phyloP scores from a whole-genome alignment of 495 filamentous ascomycete genomes.

The Talaromyces adpressus region DNA sequence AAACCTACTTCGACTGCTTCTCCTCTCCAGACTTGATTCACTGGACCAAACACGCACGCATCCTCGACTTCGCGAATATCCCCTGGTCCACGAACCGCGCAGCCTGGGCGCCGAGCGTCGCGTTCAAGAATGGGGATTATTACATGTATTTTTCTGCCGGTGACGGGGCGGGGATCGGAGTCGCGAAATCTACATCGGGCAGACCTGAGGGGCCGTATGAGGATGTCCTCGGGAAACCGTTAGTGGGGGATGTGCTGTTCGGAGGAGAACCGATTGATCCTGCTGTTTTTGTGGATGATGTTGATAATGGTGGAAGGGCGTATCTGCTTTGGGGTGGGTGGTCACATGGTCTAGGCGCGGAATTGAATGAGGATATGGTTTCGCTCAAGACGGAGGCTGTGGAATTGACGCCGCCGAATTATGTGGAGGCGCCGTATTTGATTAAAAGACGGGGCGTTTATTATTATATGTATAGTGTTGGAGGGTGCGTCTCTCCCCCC shows the following conservation, averaged over 20 bases:
- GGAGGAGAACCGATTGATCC: conserved; percentile 40
- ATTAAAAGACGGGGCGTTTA: conserved; percentile 35
- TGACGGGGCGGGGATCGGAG: conserved; percentile 41
- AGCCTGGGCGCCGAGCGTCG: conserved; percentile 40
- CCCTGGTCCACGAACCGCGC: conserved; percentile 34
- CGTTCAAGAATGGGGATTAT: conserved; percentile 28
- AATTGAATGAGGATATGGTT: conserved; percentile 40
- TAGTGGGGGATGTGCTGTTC: conserved; percentile 30
- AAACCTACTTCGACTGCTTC: conserved; percentile 43
- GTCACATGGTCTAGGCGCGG: conserved; percentile 34
- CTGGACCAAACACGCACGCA: conserved; percentile 34
- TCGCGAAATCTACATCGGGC: conserved; percentile 26
- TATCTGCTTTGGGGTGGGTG: conserved; percentile 44
- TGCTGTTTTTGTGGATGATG: conserved; percentile 37
- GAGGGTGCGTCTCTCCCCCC: conserved; percentile 17
- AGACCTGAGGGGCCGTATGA: conserved; percentile 34
- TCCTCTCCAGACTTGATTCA: conserved; percentile 36
- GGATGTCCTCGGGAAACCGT: conserved; percentile 34
- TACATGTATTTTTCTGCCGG: conserved; percentile 43
- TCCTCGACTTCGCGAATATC: conserved; percentile 29
- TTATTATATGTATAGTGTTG: conserved; percentile 43
- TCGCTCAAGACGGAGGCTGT: conserved; percentile 21
- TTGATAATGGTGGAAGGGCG: conserved; percentile 33
- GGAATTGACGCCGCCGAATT: conserved; percentile 36
- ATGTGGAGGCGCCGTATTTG: conserved; percentile 39